Evolutionary conservation across 106 monocot genomes (phyloP).

Genomic region (Posidonia australis): DNA sequence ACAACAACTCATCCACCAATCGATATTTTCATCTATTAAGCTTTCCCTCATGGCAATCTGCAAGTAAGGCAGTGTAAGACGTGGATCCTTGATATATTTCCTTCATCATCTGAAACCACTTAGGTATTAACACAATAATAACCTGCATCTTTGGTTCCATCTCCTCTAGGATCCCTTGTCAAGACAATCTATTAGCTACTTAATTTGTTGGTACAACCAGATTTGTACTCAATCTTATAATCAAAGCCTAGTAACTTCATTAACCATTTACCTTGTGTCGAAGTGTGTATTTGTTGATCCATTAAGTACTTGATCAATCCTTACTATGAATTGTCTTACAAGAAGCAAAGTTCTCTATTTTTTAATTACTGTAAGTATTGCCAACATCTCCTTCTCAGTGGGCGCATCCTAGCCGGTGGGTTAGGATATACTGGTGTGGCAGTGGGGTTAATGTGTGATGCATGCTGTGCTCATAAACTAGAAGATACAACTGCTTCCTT

Average conservation of each 20-base stretch:
- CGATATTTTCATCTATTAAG: neutral
- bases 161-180: neutral
- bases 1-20: neutral
- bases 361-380: neutral
- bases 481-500: neutral
- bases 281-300: neutral
- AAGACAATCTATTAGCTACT: neutral
- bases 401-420: too few species aligned
- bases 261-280: neutral
- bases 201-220: neutral
- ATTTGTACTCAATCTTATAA: neutral
- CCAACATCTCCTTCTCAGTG: neutral
- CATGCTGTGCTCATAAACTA: neutral
- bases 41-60: neutral
- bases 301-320: neutral
- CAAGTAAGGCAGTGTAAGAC: rapidly evolving
- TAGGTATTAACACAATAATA: neutral
- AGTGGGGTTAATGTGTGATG: too few species aligned
- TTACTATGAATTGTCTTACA: neutral
- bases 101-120: neutral
- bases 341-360: neutral
- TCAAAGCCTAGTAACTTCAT: neutral
- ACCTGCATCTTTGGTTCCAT: neutral
- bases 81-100: neutral
- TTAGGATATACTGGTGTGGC: too few species aligned